Conservation (phyloP, 2,329 filamentous ascomycete species). For the Colletotrichum somersetense region DNA sequence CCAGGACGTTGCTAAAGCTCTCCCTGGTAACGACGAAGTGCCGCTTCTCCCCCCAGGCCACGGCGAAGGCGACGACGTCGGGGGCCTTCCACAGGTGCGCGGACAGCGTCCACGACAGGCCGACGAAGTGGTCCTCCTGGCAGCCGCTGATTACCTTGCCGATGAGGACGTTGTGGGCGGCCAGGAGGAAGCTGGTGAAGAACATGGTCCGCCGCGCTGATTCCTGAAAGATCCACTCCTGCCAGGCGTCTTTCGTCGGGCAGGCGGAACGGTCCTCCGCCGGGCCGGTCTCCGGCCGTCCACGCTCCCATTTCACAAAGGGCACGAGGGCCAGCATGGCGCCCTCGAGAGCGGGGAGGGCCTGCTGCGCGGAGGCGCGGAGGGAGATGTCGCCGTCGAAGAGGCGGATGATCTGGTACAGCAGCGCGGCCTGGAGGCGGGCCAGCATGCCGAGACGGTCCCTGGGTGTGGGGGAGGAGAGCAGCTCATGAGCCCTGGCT, state of each 20-base stretch:
- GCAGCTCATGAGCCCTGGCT: conserved; percentile 57
- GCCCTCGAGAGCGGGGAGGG: conserved; percentile 50
- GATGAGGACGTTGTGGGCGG: conserved; percentile 53
- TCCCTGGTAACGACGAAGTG: conserved; percentile 52
- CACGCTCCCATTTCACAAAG: conserved; percentile 50
- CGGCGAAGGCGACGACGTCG: conserved; percentile 53
- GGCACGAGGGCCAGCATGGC: conserved; percentile 50
- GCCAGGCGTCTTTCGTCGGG: conserved; percentile 61
- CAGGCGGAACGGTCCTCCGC: conserved; percentile 54
- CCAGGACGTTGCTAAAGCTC: conserved; percentile 46
- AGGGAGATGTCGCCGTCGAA: conserved; percentile 58
- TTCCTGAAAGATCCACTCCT: conserved; percentile 65
- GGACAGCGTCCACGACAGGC: conserved; percentile 56
- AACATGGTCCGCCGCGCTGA: conserved; percentile 65
- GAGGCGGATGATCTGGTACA: conserved; percentile 61
- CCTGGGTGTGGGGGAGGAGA: conserved; percentile 51
- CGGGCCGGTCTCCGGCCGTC: conserved; percentile 34
- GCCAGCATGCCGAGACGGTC: conserved; percentile 51
- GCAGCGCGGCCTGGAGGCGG: conserved; percentile 56
- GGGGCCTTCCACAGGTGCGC: conserved; percentile 54
- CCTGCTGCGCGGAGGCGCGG: conserved; percentile 49
- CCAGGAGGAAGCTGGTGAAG: conserved; percentile 60
- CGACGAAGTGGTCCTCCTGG: conserved; percentile 48
- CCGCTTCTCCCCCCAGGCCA: conserved; percentile 53
- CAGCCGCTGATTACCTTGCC: conserved; percentile 46